Evolutionary conservation across 192 early-diverging fungal genomes (phyloP), one percentile per base, ranked within the genome.

Genomic region (Coemansia sp.): DNA sequence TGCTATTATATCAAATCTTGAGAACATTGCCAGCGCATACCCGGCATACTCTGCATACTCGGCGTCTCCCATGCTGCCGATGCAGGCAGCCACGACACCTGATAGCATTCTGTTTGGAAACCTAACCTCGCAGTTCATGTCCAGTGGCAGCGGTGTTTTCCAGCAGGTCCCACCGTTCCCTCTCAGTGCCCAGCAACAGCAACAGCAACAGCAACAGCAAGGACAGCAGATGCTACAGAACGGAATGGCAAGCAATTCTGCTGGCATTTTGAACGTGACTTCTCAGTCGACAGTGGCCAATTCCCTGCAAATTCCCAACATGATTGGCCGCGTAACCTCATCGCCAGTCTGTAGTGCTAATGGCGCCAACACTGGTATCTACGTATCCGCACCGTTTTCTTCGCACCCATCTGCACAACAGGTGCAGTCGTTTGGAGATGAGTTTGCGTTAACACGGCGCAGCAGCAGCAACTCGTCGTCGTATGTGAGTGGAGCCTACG

Each of bases 21-120:
- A 81, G 61, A 72, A 65, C 56, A 71, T 81, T 12, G 78, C 78
- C 52, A 81, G 65, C 42, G 78, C 78, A 11, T 71, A 81, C 49
- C 69, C 66, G 54, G 65, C 72, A 52, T 68, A 32, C 32, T 32
- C 32, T 32, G 32, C 32, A 32, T 74, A 79, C 47, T 61, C 68
- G 57, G 67, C 73, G 50, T 65, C 73, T 47, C 72, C 72, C 16
- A 52, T 72, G 16, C 26, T 62, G 26, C 69, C 72, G 3, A 50
- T 72, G 64, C 77, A 68, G 58, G 12, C 52, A 16, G 63, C 57
- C 4, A 45, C 60, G 39, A 61, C 62, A 9, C 42, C 67, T 18
- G 69, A 75, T 45, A 59, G 70, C 26, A 62, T 41, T 11, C 45
- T 71, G 47, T 68, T 81, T 21, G 67, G 78, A 19, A 71, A 70